Evolutionary conservation across 2,329 filamentous ascomycete species (phyloP).

Genomic region (Neofusicoccum parvum): DNA sequence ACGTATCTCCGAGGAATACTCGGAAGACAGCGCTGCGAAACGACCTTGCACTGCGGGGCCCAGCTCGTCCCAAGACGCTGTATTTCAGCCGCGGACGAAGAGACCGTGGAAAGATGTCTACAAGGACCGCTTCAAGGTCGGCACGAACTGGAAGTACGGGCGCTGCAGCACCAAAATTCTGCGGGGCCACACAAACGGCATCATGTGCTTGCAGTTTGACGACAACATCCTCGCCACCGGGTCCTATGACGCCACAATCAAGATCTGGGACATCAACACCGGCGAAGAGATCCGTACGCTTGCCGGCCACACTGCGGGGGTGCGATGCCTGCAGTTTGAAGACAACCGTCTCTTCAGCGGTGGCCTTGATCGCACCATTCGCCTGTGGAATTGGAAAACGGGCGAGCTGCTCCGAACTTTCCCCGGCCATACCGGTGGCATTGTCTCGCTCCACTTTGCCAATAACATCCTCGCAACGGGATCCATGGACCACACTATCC

Average conservation of each 20-base stretch:
- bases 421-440: conserved; percentile 75
- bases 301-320: conserved; percentile 76
- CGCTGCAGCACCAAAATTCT: conserved; percentile 83
- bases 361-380: conserved; percentile 82
- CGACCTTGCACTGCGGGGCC: conserved; percentile 34
- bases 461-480: conserved; percentile 82
- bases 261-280: conserved; percentile 93
- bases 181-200: conserved; percentile 83
- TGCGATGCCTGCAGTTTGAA: conserved; percentile 90
- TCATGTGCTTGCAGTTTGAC: conserved; percentile 79
- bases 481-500: conserved; percentile 85
- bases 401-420: conserved; percentile 84
- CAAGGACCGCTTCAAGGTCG: conserved; percentile 91
- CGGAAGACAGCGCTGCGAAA: conserved; percentile 29
- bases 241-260: conserved; percentile 92
- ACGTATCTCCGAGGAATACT: conserved; percentile 29
- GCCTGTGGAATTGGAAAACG: conserved; percentile 96
- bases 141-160: conserved; percentile 96
- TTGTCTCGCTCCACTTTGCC: conserved; percentile 87
- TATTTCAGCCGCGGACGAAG: conserved; percentile 51
- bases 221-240: conserved; percentile 91
- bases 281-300: conserved; percentile 85
- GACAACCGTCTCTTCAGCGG: conserved; percentile 89
- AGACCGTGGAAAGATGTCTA: conserved; percentile 97
- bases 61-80: conserved; percentile 30